Evolutionary conservation across 1,139 yeast genomes (phyloP), one percentile per base, ranked within the genome.

Genomic region (Hanseniaspora gamundiae): DNA sequence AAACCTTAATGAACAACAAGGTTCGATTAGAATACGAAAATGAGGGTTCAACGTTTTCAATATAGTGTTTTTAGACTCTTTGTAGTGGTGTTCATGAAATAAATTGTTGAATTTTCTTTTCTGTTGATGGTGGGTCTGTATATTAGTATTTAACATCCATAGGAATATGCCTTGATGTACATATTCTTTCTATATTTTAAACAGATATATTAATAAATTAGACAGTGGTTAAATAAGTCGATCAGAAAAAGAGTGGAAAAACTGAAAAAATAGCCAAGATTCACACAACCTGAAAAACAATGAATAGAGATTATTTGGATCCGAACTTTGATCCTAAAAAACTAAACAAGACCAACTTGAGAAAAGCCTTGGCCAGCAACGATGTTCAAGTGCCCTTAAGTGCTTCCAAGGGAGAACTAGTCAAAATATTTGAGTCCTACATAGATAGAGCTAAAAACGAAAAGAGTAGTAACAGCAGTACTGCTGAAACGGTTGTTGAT

Each of bases 301-400:
- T n/a, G n/a, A n/a, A n/a, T n/a, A n/a, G n/a, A 19, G 47, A 54
- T 21, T 31, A 47, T 24, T 30, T 40, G 42, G 44, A 41, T 20
- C 53, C 41, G 67, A 83, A 69, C 4, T 83, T 81, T 57, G 80
- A 84, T 55, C 78, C 86, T 11, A 66, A 68, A 38, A 62, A 71
- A 33, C 64, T 81, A 50, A 79, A 76, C 39, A 76, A 80, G 31
- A 73, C 84, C 5, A 75, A 80, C 48, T 67, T 86, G 54, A 70
- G 91, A 51, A 70, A 76, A 35, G 68, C 83, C 35, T 67, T 86
- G 47, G 61, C 68, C 29, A 75, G 73, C 44, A 72, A 83, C 57
- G 67, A 70, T n/a, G 67, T 85, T 20, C 61, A 62, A 8, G 78
- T 69, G 55, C 71, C 80, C 0, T 68, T 82, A 4, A 69, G 73